Evolutionary conservation across 108 stramenopile genomes (phyloP).

Genomic region (Pelagomonas calceolata): DNA sequence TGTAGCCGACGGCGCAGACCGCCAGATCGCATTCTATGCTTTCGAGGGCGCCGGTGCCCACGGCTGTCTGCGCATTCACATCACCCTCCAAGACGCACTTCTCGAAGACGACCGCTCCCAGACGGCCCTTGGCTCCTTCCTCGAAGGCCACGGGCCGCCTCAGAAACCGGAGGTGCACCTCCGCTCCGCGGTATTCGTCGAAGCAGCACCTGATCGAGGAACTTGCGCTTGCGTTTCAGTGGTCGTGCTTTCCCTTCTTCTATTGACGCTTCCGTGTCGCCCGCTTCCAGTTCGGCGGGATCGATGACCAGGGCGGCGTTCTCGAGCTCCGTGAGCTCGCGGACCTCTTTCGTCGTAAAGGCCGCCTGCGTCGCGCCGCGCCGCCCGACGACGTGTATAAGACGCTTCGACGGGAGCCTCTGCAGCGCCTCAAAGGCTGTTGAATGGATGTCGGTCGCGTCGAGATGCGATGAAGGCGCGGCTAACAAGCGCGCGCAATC

Average conservation of each 20-base stretch:
- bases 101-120: conserved; percentile 60
- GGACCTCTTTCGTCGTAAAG: conserved; percentile 95
- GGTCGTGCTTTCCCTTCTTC: conserved; percentile 22
- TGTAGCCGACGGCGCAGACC: conserved; percentile 65
- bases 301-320: conserved; percentile 50
- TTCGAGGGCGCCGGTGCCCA: conserved; percentile 59
- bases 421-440: conserved; percentile 58
- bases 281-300: conserved; percentile 57
- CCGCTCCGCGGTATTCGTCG: no score
- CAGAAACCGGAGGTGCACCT: conserved; percentile 75
- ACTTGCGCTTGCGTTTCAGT: conserved; percentile 15
- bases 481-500: conserved; percentile 85
- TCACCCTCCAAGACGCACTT: conserved; percentile 61
- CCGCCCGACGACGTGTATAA: conserved; percentile 72
- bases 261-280: not conserved
- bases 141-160: conserved; percentile 56
- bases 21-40: conserved; percentile 33
- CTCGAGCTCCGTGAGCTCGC: conserved; percentile 76
- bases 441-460: conserved; percentile 67
- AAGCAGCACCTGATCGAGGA: conserved; percentile 3
- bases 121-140: conserved; percentile 19
- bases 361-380: conserved; percentile 92
- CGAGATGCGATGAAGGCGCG: conserved; percentile 55
- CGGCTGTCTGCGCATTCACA: conserved; percentile 53
- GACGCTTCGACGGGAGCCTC: conserved; percentile 21